Base-by-base conservation (phyloP, 805 yeast genomes). In the Ogataea glucozyma region DNA sequence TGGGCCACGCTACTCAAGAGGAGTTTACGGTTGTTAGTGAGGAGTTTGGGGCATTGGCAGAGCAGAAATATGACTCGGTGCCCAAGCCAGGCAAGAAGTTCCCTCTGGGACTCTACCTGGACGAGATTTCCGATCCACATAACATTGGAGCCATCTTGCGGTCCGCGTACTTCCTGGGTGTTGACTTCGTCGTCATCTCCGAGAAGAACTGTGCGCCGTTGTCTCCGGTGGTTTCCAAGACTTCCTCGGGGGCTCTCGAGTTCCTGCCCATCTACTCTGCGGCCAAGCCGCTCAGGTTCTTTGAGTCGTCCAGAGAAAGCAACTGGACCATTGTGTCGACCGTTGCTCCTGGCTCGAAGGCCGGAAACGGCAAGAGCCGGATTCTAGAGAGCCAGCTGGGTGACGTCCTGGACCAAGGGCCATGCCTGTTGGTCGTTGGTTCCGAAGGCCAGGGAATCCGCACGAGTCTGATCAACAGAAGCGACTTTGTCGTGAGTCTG, bases 401-500 rank as follows among this genome's bases (percentile, higher is more conserved):
- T 1, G 63, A 61, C 0, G 52, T 82, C 26, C 57, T 79, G 26
- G 60, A 64, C 3, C 54, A 67, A 9, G 60, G 72, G 1, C 97
- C 97, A 0, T 73, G 79, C 26, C 56, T 90, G 48, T 64, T 89
- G 38, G 85, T 88, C 1, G 67, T 90, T 37, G 97, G 97, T 10
- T 84, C 88, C 38, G 97, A 89, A 64, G 95, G 95, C 8, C 71
- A 70, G 5, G 97, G 97, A 26, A 78, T 89, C 19, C 71, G 96
- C 40, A 83, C 83, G 6, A 75, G 79, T 34, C 56, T 89, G 51
- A 67, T 78, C 47, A 65, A 78, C 40, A 68, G 78, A 52, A 77
- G 87, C 38, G 85, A 83, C 43, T 70, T 55, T 47, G 60, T 75
- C 38, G 76, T 75, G 12, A 68, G 70, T 1, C 57, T 77, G 35